Evolutionary conservation across 768 basidiomycete species (phyloP).

Genomic region (Paxillus ammoniavirescens): DNA sequence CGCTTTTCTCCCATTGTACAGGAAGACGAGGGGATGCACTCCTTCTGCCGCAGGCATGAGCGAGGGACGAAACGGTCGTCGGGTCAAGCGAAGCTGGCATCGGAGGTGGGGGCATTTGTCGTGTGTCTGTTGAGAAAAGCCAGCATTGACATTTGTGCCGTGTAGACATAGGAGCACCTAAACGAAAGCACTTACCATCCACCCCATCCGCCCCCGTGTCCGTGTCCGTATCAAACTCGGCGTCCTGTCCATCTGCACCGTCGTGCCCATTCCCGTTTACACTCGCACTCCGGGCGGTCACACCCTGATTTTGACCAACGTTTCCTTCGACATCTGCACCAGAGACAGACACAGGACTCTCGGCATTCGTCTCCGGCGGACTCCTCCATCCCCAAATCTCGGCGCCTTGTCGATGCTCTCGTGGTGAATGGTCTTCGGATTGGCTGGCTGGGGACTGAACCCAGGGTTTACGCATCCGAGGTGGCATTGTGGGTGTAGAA

Average conservation of each 20-base stretch:
- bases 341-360: conserved; percentile 18
- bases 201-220: conserved; percentile 27
- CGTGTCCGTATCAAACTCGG: conserved; percentile 32
- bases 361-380: conserved; percentile 13
- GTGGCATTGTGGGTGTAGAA: conserved; percentile 42
- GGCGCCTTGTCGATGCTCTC: not conserved
- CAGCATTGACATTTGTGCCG: conserved; percentile 5
- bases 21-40: conserved; percentile 19
- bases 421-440: conserved; percentile 1
- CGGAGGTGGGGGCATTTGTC: conserved; percentile 51
- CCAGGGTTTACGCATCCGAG: conserved; percentile 60
- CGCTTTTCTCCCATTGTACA: conserved; percentile 14
- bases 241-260: conserved; percentile 24
- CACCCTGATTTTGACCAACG: not conserved
- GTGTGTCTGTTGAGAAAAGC: conserved; percentile 29
- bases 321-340: conserved; percentile 2
- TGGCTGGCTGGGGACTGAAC: conserved; percentile 14
- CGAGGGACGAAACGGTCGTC: conserved; percentile 34
- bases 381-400: conserved; percentile 24
- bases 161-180: not conserved
- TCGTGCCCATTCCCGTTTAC: conserved; percentile 13
- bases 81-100: conserved; percentile 45
- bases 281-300: not conserved
- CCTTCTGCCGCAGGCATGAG: conserved; percentile 15
- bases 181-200: conserved; percentile 17